phyloP scores from a whole-genome alignment of 257 asterid species.

The Primulina eburnea region DNA sequence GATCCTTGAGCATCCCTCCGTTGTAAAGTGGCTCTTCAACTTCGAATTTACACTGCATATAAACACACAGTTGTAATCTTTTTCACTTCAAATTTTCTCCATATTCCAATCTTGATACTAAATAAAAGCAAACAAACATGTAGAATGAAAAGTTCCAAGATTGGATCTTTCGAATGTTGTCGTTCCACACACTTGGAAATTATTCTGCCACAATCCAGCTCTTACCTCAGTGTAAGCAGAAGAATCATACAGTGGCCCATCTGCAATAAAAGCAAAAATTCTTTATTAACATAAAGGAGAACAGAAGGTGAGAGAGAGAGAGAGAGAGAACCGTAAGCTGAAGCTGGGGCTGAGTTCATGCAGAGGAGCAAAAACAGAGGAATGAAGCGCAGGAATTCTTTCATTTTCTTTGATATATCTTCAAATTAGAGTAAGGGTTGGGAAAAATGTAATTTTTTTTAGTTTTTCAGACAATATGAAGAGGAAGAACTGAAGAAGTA shows the following conservation, averaged over 20 bases:
- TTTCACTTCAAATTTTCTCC: too few species aligned
- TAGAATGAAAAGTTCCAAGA: too few species aligned
- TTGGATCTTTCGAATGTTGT: too few species aligned
- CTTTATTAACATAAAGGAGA: background rate
- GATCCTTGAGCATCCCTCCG: slow-evolving; percentile 46
- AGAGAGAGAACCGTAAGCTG: slow-evolving; percentile 26
- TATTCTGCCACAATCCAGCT: background rate
- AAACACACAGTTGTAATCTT: too few species aligned
- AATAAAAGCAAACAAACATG: too few species aligned
- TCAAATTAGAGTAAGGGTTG: background rate
- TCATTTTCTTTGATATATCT: slow-evolving; percentile 18
- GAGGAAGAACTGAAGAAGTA: too few species aligned
- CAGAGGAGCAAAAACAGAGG: slow-evolving; percentile 24
- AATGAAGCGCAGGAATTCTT: slow-evolving; percentile 9
- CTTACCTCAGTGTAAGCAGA: slow-evolving; percentile 43
- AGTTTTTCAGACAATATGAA: background rate
- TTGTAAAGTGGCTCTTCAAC: slow-evolving; percentile 44
- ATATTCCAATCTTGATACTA: too few species aligned
- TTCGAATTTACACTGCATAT: slow-evolving; percentile 44
- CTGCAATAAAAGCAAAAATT: slow-evolving; percentile 28
- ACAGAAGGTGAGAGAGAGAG: slow-evolving; percentile 5
- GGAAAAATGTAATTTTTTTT: too few species aligned
- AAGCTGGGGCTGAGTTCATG: slow-evolving; percentile 20
- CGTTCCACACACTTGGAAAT: too few species aligned
- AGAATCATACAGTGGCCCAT: slow-evolving; percentile 53